These are phyloP conservation scores for Pythium sukuiense DNA, from an alignment of 352 stramenopile genomes.

Conservation along the genomic window DNA sequence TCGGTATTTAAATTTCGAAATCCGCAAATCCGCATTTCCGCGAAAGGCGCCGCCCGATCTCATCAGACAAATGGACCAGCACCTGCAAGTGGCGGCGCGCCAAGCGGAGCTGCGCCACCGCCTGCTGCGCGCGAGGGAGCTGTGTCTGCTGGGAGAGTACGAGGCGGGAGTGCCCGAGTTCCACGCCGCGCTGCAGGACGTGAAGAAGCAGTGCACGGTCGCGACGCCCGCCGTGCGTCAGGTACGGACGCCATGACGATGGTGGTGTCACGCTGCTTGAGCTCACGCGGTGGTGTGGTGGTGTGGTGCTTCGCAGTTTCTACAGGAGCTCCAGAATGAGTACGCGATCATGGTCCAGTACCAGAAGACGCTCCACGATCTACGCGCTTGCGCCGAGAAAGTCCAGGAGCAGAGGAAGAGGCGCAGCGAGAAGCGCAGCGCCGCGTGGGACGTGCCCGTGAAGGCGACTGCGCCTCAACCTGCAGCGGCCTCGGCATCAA, in stretches of 20 bases:
- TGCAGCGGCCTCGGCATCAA: neutral
- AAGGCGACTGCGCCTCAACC: neutral
- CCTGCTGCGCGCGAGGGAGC: slow-evolving; percentile 56
- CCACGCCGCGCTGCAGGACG: slow-evolving; percentile 29
- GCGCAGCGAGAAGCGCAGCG: neutral
- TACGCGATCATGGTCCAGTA: slow-evolving; percentile 52
- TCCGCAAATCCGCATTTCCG: neutral
- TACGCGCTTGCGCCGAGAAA: slow-evolving; percentile 19
- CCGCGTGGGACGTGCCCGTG: slow-evolving; percentile 14
- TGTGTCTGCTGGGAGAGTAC: slow-evolving; percentile 70
- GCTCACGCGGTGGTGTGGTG: neutral
- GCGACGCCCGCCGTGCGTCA: slow-evolving; percentile 32
- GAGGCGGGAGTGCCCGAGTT: slow-evolving; percentile 48
- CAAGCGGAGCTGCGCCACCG: slow-evolving; percentile 25
- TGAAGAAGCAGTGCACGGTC: slow-evolving; percentile 37
- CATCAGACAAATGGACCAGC: neutral
- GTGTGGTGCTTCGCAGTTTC: slow-evolving; percentile 20
- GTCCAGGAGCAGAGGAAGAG: slow-evolving; percentile 22
- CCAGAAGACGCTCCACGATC: slow-evolving; percentile 39
- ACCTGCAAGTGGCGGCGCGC: slow-evolving; percentile 1
- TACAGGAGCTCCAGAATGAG: slow-evolving; percentile 52
- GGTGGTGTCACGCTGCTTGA: slow-evolving; percentile 1
- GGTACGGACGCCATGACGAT: slow-evolving; percentile 18
- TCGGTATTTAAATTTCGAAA: slow-evolving; percentile 15
- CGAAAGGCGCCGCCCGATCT: slow-evolving; percentile 2